Base-by-base conservation (phyloP, 208 protist genomes). In the Wallacemonas sp. region DNA sequence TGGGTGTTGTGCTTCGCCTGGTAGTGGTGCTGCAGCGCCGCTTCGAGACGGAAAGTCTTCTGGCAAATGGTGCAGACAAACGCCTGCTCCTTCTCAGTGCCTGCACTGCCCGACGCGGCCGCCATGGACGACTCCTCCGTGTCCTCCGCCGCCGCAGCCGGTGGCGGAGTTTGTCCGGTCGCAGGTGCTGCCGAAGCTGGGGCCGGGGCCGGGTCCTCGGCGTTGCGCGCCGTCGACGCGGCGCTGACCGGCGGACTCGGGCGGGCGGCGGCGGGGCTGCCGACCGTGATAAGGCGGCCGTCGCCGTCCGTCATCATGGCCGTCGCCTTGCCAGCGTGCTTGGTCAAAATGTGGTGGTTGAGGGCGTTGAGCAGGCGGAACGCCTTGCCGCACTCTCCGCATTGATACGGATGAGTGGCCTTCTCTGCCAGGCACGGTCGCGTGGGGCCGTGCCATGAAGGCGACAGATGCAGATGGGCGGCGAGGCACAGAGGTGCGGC, bases 1-100 rank as follows among this genome's bases (percentile, higher is more conserved):
- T 90, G 82, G 79, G 93, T 92, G 74, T 91, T 92, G 67, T 96
- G 91, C 72, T 96, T 96, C 2, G 88, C 87, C 66, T 89, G 84
- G 49, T 94, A 94, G 76, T 96, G 91, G 57, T 96, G 91, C 63
- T 87, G 84, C 49, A 96, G 72, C 16, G 91, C 91, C 16, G 91
- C 88, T 75, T 96, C 88, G 1, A 96, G 67, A 12, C 91, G 83
- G 57, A 96, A 96, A 22, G 81, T 84, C 55, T 96, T 96, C 39
- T 93, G 84, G 74, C 91, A 96, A 3, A 96, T 76, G 0, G 87
- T 93, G 74, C 91, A 96, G 25, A 93, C 87, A 75, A 87, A 93
- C 2, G 55, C 45, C 31, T 81, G 79, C 71, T 89, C 81, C 28
- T 86, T 77, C 18, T 57, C 68, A 10, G 4, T 22, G 5, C 76